Evolutionary conservation across 2,329 filamentous ascomycete species (phyloP).

Genomic region (Neonectria neomacrospora): DNA sequence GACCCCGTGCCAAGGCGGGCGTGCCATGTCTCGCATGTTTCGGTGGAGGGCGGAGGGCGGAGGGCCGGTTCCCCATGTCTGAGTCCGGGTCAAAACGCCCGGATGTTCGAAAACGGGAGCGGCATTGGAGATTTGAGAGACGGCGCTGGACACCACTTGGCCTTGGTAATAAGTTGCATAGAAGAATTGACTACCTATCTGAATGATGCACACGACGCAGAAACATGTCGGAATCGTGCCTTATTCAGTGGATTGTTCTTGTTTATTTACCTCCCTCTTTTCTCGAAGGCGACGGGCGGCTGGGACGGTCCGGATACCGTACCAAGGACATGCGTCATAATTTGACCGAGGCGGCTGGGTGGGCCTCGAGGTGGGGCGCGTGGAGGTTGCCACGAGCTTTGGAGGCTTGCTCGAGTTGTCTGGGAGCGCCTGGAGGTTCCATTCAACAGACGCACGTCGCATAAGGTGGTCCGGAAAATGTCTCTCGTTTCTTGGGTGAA

Average conservation of each 20-base stretch:
- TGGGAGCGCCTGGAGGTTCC: slow-evolving; percentile 16
- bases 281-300: no score
- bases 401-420: neutral
- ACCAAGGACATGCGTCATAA: slow-evolving; percentile 38
- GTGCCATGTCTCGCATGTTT: neutral
- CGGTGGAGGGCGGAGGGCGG: neutral
- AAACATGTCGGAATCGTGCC: neutral
- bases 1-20: neutral
- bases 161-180: neutral
- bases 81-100: neutral
- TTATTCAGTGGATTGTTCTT: neutral
- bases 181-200: neutral
- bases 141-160: neutral
- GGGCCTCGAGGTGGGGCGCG: slow-evolving; percentile 31
- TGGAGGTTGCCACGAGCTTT: slow-evolving; percentile 26
- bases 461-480: neutral
- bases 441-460: no score
- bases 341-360: slow-evolving; percentile 28
- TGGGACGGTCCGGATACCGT: slow-evolving; percentile 5
- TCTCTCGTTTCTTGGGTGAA: neutral
- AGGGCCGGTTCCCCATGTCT: neutral
- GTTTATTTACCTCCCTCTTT: neutral
- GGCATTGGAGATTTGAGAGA: neutral
- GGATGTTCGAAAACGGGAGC: neutral
- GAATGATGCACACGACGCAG: neutral